These are phyloP conservation scores for Entomortierella chlamydospora DNA, from an alignment of 192 early-diverging fungal genomes.

Conservation along the genomic window DNA sequence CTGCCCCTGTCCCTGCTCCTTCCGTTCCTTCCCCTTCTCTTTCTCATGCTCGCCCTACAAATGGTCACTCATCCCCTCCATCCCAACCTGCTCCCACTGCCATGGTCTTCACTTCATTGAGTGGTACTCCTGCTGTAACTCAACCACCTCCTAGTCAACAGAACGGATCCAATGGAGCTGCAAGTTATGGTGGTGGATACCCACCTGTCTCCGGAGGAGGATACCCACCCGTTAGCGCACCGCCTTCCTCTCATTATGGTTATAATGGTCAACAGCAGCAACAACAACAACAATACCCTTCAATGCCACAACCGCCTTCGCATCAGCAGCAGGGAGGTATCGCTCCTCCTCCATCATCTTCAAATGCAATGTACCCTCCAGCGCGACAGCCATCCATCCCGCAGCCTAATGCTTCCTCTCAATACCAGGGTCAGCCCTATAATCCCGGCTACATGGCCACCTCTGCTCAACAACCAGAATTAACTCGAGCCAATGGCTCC, in stretches of 20 bases:
- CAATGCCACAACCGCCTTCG: conserved; percentile 34
- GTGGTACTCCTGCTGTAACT: background rate
- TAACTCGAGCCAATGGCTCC: conserved; percentile 20
- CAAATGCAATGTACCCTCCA: conserved; percentile 28
- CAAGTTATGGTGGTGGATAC: conserved; percentile 14
- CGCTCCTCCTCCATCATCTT: conserved; percentile 21
- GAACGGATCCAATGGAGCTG: conserved; percentile 18
- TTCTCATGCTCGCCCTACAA: conserved; percentile 16
- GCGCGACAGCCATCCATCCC: conserved; percentile 18
- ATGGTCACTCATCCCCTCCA: conserved; percentile 18
- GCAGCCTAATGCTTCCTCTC: conserved; percentile 7
- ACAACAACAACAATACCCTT: conserved; percentile 28
- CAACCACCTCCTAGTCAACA: conserved; percentile 8
- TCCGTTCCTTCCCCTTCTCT: conserved; percentile 3
- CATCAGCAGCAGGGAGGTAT: conserved; percentile 24
- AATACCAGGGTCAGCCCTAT: conserved; percentile 30
- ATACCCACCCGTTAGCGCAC: conserved; percentile 16
- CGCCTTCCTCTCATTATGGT: conserved; percentile 9
- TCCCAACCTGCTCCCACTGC: conserved; percentile 19
- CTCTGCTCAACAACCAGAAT: conserved; percentile 3
- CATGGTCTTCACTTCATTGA: conserved; percentile 49
- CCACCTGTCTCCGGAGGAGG: conserved; percentile 14
- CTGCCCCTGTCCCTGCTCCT: conserved; percentile 13
- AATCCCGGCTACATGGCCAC: conserved; percentile 20
- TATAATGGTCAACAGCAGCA: conserved; percentile 13